A percentile compares a stretch with the other conserved stretches of the same genome.
phyloP scores from a whole-genome alignment of 2,329 filamentous ascomycete species.

The Claviceps arundinis region DNA sequence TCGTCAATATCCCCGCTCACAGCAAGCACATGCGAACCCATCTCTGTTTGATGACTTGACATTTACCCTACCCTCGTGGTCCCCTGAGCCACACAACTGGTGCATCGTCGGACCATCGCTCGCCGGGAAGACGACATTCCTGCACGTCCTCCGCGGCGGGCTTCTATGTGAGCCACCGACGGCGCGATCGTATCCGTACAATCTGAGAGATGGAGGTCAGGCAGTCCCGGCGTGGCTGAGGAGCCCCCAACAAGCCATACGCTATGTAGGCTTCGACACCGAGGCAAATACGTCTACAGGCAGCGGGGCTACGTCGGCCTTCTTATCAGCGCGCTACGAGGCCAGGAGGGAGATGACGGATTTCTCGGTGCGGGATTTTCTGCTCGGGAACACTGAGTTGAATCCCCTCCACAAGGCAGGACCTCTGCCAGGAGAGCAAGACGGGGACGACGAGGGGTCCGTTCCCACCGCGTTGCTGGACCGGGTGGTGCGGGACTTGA shows the following conservation, averaged over 20 bases:
- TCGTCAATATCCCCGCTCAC: slow-evolving; percentile 51
- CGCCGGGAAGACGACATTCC: slow-evolving; percentile 67
- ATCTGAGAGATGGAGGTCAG: slow-evolving; percentile 38
- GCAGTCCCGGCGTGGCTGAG: slow-evolving; percentile 42
- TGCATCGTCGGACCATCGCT: slow-evolving; percentile 70
- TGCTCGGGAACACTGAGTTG: slow-evolving; percentile 69
- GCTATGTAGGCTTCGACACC: slow-evolving; percentile 81
- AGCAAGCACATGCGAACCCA: slow-evolving; percentile 43
- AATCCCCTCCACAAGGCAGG: slow-evolving; percentile 45
- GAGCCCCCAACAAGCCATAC: slow-evolving; percentile 55
- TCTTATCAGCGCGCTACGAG: slow-evolving; percentile 84
- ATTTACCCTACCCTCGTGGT: slow-evolving; percentile 53
- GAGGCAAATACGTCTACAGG: slow-evolving; percentile 45
- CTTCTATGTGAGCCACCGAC: slow-evolving; percentile 63
- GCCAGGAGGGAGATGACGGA: slow-evolving; percentile 75
- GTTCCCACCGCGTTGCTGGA: slow-evolving; percentile 39
- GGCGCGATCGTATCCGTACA: slow-evolving; percentile 65
- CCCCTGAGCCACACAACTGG: slow-evolving; percentile 52
- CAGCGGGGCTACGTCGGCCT: slow-evolving; percentile 55
- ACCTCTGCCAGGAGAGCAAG: slow-evolving; percentile 6
- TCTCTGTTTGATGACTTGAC: slow-evolving; percentile 59
- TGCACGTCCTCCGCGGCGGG: slow-evolving; percentile 65
- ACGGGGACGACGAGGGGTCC: slow-evolving; percentile 30
- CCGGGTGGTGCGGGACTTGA: slow-evolving; percentile 55
- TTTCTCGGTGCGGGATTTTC: slow-evolving; percentile 68